phyloP scores from a whole-genome alignment of 345 rosid species.

The Salix purpurea region DNA sequence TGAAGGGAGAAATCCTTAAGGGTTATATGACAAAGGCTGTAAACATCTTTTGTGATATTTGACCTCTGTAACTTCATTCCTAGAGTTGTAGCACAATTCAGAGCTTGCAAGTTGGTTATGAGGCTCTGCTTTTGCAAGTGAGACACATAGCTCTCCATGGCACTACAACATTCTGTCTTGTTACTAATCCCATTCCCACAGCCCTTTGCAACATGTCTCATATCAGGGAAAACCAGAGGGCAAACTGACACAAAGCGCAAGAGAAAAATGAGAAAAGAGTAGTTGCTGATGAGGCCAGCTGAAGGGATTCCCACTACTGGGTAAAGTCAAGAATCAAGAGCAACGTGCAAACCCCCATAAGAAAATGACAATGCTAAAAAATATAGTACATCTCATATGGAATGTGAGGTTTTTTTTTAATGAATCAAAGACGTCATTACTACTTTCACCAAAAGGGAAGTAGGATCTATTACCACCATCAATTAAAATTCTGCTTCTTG shows the following conservation, averaged over 20 bases:
- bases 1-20: slow-evolving; percentile 98
- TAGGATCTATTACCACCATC: background rate
- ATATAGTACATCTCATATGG: background rate
- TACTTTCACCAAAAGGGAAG: background rate
- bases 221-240: slow-evolving; percentile 79
- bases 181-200: slow-evolving; percentile 54
- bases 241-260: slow-evolving; percentile 53
- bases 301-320: background rate
- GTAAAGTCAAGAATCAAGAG: background rate
- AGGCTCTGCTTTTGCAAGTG: slow-evolving; percentile 94
- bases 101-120: slow-evolving; percentile 88
- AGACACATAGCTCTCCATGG: slow-evolving; percentile 78
- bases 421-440: background rate
- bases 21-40: slow-evolving; percentile 72
- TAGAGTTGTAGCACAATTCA: slow-evolving; percentile 75
- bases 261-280: background rate
- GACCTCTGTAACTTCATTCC: slow-evolving; percentile 63
- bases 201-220: slow-evolving; percentile 57
- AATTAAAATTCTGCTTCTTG: background rate
- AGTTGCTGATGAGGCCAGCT: background rate
- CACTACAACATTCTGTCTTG: slow-evolving; percentile 60
- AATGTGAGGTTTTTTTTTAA: background rate
- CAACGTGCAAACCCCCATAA: background rate
- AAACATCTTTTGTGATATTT: slow-evolving; percentile 63
- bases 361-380: background rate